These are phyloP conservation scores for Pythium apleroticum DNA, from an alignment of 352 stramenopile species.

Conservation along the genomic window DNA sequence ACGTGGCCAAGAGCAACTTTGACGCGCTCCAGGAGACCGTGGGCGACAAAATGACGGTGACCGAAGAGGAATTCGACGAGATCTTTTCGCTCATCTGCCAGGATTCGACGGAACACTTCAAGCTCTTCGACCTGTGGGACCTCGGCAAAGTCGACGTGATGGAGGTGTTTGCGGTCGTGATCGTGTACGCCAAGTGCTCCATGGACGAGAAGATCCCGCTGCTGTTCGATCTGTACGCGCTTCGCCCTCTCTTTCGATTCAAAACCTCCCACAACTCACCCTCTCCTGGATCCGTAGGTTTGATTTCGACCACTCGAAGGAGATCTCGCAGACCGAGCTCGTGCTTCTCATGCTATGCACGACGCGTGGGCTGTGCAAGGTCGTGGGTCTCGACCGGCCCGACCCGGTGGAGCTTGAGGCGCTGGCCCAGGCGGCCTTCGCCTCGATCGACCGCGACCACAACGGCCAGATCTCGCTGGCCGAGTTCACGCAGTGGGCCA, in stretches of 20 bases:
- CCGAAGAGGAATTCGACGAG: conserved; percentile 69
- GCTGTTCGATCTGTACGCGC: conserved; percentile 59
- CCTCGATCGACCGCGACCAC: conserved; percentile 52
- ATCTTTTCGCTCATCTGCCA: conserved; percentile 79
- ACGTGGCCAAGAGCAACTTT: conserved; percentile 59
- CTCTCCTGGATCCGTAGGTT: no score
- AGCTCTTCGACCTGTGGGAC: conserved; percentile 62
- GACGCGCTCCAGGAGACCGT: conserved; percentile 56
- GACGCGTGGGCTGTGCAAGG: conserved; percentile 71
- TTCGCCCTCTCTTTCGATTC: not conserved
- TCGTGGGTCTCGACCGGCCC: conserved; percentile 55
- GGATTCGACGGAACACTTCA: conserved; percentile 65
- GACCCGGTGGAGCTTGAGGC: conserved; percentile 49
- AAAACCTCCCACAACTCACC: no score
- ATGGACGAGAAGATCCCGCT: conserved; percentile 71
- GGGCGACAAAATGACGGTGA: conserved; percentile 79
- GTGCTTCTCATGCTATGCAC: conserved; percentile 74
- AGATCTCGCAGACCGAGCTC: conserved; percentile 65
- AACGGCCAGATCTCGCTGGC: conserved; percentile 59
- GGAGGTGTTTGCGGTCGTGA: conserved; percentile 74
- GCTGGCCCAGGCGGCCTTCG: conserved; percentile 50
- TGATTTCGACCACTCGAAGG: conserved; percentile 74
- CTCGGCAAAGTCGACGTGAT: conserved; percentile 69
- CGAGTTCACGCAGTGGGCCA: conserved; percentile 60
- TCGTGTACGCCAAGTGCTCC: conserved; percentile 65